A percentile compares a stretch with the other conserved stretches of the same genome.
These are phyloP conservation scores for Zymoseptoria passerinii DNA, from an alignment of 2,329 filamentous ascomycete genomes.

Conservation along the genomic window DNA sequence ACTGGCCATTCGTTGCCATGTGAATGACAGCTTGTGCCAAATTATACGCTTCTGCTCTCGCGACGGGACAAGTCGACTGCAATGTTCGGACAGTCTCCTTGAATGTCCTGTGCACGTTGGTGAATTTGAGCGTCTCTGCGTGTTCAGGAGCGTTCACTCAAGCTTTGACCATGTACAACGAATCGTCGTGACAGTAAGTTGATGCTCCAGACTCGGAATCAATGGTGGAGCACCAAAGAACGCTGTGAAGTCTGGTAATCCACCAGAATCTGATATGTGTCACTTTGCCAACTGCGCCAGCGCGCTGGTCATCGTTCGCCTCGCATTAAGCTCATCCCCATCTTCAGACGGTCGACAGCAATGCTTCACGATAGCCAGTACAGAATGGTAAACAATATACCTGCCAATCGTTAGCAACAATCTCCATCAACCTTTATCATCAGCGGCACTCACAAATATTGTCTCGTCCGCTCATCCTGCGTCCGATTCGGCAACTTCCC, in stretches of 20 bases:
- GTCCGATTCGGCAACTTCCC: conserved; percentile 30
- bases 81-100: too few relatives aligned
- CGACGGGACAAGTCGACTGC: too few relatives aligned
- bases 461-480: conserved; percentile 29
- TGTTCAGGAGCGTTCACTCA: too few relatives aligned
- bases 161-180: too few relatives aligned
- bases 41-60: too few relatives aligned
- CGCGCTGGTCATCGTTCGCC: conserved; percentile 30
- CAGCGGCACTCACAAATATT: conserved; percentile 34
- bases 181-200: too few relatives aligned
- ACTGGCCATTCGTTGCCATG: too few relatives aligned
- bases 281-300: conserved; percentile 11
- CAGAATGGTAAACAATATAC: conserved; percentile 38
- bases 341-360: conserved; percentile 37
- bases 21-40: not conserved
- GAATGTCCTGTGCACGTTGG: too few relatives aligned
- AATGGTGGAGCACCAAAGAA: too few relatives aligned
- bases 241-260: not conserved
- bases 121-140: too few relatives aligned
- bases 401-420: conserved; percentile 21
- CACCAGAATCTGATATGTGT: not conserved
- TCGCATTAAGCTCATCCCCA: conserved; percentile 36
- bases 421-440: not conserved
- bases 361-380: conserved; percentile 36
- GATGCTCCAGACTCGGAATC: too few relatives aligned